Evolutionary conservation across 345 rosid genomes (phyloP).

Genomic region (Lumnitzera littorea): DNA sequence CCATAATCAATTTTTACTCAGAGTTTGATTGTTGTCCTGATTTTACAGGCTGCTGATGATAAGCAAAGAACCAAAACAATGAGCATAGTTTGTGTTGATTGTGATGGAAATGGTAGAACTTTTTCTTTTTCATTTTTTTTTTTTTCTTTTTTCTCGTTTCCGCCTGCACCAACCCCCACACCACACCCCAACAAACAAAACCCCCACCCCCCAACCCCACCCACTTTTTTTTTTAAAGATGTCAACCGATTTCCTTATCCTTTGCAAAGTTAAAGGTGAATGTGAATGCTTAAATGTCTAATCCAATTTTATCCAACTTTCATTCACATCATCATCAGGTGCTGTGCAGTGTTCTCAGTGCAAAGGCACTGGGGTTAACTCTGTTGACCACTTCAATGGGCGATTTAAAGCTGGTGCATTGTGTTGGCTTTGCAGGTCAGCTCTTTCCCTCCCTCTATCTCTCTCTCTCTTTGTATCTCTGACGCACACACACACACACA

Average conservation of each 20-base stretch:
- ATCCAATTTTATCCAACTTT: no score
- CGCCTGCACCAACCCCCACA: no score
- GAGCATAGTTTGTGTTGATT: slow-evolving; percentile 70
- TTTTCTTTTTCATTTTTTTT: no score
- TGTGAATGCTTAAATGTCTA: no score
- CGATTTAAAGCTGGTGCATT: slow-evolving; percentile 81
- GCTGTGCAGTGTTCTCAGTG: slow-evolving; percentile 56
- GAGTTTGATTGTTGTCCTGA: slow-evolving; percentile 4
- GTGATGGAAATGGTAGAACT: slow-evolving; percentile 66
- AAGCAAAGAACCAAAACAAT: slow-evolving; percentile 27
- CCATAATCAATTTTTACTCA: background rate
- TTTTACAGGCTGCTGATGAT: slow-evolving; percentile 44
- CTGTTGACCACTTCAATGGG: slow-evolving; percentile 87
- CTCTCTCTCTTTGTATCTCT: background rate
- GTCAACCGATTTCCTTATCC: no score
- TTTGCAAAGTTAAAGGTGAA: no score
- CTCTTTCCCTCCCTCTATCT: background rate
- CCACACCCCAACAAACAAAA: no score
- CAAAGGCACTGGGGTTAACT: slow-evolving; percentile 77
- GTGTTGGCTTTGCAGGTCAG: slow-evolving; percentile 95
- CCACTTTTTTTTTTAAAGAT: no score
- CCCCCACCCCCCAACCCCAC: no score
- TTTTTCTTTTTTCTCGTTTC: no score
- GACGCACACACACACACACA: no score
- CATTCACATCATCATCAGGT: slow-evolving; percentile 29